Base-by-base conservation (phyloP, 805 yeast genomes). In the Isabelozyma rhagii region DNA sequence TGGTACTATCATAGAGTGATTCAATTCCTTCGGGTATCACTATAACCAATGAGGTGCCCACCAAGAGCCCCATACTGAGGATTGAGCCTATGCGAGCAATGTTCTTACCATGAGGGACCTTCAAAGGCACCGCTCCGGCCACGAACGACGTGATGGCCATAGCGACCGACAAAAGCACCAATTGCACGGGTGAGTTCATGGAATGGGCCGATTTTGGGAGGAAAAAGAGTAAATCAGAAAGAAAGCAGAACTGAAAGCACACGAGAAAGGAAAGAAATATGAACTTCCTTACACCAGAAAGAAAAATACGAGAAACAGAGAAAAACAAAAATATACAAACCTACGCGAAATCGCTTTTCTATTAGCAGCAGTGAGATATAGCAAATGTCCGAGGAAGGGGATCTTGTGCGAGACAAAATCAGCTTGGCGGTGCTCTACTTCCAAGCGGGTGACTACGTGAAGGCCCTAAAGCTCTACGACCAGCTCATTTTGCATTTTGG, bases 11-110 rank as follows among this genome's bases (percentile, higher is more conserved):
- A 51, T 66, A 68, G 41, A 78, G 55, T 5, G 76, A 72, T 52
- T 76, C 81, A 15, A 81, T 69, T 3, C 89, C 89, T 61, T 85
- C 91, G 0, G 90, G 90, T 15, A 85, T 74, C 25, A 85, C 79
- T 14, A 85, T 69, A 8, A 78, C 70, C 47, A 84, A 62, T 1
- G 86, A 74, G 0, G 89, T 79, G 5, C 89, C 83, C 5, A 84
- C 66, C 47, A 85, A 69, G 17, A 85, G 66, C 1, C 90, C 90
- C 56, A 78, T 73, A 47, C 87, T 82, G 45, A 83, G 66, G 10
- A 77, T 66, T 2, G 87, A 78, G n/a, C 36, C 36, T 5, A 81
- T 61, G 39, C 60, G 55, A 34, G 69, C 63, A 39, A 79, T 58
- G 7, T 52, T 29, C 9, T 42, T 34, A 7, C 55, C 48, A 9